Evolutionary conservation across 2,329 filamentous ascomycete species (phyloP).

Genomic region (Aspergillus piperis): DNA sequence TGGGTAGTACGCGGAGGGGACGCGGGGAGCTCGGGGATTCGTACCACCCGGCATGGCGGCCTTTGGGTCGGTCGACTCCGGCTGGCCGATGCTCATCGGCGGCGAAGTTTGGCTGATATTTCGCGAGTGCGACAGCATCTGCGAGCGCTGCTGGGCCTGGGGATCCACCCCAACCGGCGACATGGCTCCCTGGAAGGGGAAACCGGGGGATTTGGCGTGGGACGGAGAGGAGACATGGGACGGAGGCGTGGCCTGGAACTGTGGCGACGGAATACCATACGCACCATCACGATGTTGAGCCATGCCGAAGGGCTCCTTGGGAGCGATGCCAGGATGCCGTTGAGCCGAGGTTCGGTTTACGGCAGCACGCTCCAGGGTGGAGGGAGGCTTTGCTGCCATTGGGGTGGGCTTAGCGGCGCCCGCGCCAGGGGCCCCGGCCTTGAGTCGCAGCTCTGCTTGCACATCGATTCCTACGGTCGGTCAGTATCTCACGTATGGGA

Average conservation of each 20-base stretch:
- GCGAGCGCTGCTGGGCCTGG: constrained; percentile 47
- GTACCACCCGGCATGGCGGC: constrained; percentile 31
- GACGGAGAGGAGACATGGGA: constrained; percentile 73
- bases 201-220: constrained; percentile 63
- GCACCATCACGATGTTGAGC: constrained; percentile 50
- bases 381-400: constrained; percentile 69
- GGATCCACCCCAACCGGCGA: constrained; percentile 62
- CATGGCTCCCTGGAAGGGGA: constrained; percentile 61
- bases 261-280: constrained; percentile 60
- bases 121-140: constrained; percentile 44
- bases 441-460: constrained; percentile 89
- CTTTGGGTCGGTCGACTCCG: constrained; percentile 40
- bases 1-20: constrained; percentile 68
- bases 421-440: constrained; percentile 82
- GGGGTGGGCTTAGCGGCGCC: constrained; percentile 64
- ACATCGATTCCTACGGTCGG: constrained; percentile 79
- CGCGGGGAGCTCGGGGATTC: constrained; percentile 33
- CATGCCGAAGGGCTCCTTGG: constrained; percentile 57
- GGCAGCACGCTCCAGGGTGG: constrained; percentile 76
- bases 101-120: constrained; percentile 37
- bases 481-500: constrained; percentile 3
- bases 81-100: constrained; percentile 39
- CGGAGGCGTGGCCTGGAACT: constrained; percentile 77
- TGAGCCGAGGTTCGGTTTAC: constrained; percentile 75
- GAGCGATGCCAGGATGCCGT: constrained; percentile 72